phyloP scores from a whole-genome alignment of 345 rosid species.

The Linum trigynum region DNA sequence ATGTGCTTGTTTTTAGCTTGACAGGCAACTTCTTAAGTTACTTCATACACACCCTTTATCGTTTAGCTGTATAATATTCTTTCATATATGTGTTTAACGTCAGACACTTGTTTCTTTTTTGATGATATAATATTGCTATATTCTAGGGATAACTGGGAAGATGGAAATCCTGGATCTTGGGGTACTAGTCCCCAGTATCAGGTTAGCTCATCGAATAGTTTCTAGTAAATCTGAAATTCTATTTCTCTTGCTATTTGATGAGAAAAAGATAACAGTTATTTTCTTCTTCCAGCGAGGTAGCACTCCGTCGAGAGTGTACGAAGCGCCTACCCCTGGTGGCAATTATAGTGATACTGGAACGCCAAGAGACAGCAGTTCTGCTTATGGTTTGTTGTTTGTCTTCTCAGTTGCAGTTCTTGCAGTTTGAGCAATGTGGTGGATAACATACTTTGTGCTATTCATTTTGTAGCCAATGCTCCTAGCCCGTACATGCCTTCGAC shows the following conservation, averaged over 20 bases:
- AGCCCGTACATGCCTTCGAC: slow-evolving; percentile 92
- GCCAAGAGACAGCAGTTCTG: slow-evolving; percentile 69
- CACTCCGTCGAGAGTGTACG: slow-evolving; percentile 79
- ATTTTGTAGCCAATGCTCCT: slow-evolving; percentile 73
- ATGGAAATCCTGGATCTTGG: slow-evolving; percentile 91
- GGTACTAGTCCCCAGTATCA: slow-evolving; percentile 82
- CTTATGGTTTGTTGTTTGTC: slow-evolving; percentile 55
- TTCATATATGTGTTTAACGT: no score
- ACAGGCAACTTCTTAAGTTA: no score
- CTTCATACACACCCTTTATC: no score
- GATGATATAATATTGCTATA: no score
- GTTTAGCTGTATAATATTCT: no score
- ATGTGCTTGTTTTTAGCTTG: no score
- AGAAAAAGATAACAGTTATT: neutral
- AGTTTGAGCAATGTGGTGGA: slow-evolving; percentile 1
- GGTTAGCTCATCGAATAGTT: slow-evolving; percentile 26
- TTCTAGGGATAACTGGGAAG: slow-evolving; percentile 87
- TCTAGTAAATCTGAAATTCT: neutral
- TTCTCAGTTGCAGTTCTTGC: neutral
- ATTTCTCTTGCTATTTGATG: neutral
- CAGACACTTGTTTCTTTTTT: no score
- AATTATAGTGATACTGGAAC: slow-evolving; percentile 88
- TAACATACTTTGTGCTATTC: slow-evolving; percentile 5
- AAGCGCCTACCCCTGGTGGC: slow-evolving; percentile 94
- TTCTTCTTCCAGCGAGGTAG: slow-evolving; percentile 65